These are phyloP conservation scores for Arthrobotrys entomopaga DNA, from an alignment of 2,329 filamentous ascomycete genomes.

Conservation along the genomic window DNA sequence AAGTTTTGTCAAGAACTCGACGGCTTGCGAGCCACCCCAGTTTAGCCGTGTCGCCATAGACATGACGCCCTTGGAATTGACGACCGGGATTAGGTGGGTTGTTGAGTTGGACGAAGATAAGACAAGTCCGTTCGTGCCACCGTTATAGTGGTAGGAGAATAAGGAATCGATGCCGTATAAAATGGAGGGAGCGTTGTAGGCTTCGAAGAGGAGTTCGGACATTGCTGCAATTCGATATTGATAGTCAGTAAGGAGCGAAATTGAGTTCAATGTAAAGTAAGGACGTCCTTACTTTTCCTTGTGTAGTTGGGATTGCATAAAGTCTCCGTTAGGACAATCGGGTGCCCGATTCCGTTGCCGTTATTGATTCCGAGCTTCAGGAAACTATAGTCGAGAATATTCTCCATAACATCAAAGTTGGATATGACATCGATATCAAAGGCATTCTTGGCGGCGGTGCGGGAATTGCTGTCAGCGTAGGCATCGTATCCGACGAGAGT, in stretches of 20 bases:
- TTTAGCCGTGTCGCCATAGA: conserved; percentile 88
- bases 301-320: conserved; percentile 91
- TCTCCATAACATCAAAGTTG: conserved; percentile 98
- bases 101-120: conserved; percentile 92
- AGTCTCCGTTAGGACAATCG: conserved; percentile 94
- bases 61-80: conserved; percentile 84
- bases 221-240: conserved; percentile 71
- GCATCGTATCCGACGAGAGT: conserved; percentile 92
- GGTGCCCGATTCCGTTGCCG: conserved; percentile 78
- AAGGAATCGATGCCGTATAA: conserved; percentile 96
- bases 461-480: conserved; percentile 91
- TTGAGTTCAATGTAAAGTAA: neutral
- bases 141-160: conserved; percentile 94
- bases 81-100: conserved; percentile 92
- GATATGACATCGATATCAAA: conserved; percentile 94
- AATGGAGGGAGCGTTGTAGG: conserved; percentile 87
- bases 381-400: conserved; percentile 91
- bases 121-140: conserved; percentile 85
- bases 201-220: conserved; percentile 97
- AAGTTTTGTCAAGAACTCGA: conserved; percentile 90
- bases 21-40: conserved; percentile 90
- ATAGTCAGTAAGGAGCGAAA: conserved; percentile 7
- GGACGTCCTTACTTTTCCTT: conserved; percentile 75
- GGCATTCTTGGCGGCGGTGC: conserved; percentile 86
- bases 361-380: conserved; percentile 89